Percentiles rank a stretch among this genome's conserved stretches.
These are phyloP conservation scores for Solanum habrochaites DNA, from an alignment of 257 asterid genomes.

Conservation along the genomic window DNA sequence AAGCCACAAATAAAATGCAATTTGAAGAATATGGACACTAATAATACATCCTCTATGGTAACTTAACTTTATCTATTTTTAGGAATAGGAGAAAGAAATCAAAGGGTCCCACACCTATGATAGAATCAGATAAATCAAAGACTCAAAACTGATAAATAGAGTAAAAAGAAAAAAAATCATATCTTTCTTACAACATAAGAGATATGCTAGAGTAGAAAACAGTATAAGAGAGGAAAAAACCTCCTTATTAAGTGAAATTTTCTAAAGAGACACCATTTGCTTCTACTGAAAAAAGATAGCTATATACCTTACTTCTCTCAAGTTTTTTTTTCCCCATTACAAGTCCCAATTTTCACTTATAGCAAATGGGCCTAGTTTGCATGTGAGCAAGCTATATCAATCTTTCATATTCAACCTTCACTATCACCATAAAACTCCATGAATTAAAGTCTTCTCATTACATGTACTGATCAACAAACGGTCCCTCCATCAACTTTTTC, in stretches of 20 bases:
- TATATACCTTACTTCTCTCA: background rate
- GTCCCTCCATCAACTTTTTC: constrained; percentile 4
- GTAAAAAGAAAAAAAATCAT: background rate
- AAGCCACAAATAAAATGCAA: constrained; percentile 4
- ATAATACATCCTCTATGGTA: constrained; percentile 5
- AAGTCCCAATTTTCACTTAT: background rate
- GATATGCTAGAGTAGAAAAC: constrained; percentile 1
- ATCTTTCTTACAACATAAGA: constrained; percentile 1
- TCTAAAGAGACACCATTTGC: background rate
- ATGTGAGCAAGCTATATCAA: constrained; percentile 3
- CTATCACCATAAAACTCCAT: background rate
- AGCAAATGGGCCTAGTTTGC: constrained; percentile 1
- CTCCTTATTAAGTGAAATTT: background rate
- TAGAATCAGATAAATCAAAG: constrained; percentile 5
- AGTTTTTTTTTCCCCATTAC: background rate
- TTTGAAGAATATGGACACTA: constrained; percentile 4
- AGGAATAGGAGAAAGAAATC: background rate
- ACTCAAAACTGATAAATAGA: background rate
- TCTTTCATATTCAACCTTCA: constrained; percentile 13
- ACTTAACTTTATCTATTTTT: constrained; percentile 8
- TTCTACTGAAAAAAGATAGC: background rate
- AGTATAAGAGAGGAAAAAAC: background rate
- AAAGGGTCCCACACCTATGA: constrained; percentile 14
- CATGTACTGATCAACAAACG: constrained; percentile 1
- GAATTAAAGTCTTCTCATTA: background rate